Evolutionary conservation across 2,329 filamentous ascomycete genomes (phyloP), one percentile per base, ranked within the genome.

Genomic region (Allantophomopsis lycopodina): DNA sequence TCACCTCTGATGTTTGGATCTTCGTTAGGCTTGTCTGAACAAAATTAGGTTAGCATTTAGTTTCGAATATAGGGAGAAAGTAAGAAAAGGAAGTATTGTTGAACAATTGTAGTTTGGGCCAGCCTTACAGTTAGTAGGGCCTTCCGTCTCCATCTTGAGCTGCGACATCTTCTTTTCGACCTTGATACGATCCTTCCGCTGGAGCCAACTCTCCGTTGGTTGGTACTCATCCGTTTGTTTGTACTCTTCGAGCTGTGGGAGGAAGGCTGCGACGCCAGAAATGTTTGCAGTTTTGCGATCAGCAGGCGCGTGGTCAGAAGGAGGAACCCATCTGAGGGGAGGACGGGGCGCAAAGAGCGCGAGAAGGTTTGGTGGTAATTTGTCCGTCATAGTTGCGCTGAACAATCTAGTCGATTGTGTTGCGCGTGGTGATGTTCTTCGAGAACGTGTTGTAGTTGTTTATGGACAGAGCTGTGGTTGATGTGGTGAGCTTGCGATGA

Each of bases 311-410:
- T 83, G 71, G 62, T 96, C 89, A 51, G 73, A 69, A 6, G 87
- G 84, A 44, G 83, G 81, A 44, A 94, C 77, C 72, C 85, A 96
- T 61, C 87, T 83, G 57, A 96, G 67, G 43, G 89, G 83, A 51
- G 91, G 91, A 44, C 91, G 84, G 57, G 91, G 85, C 63, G 89
- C 84, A 66, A 98, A 98, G 50, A 96, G 84, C 62, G 84, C 83
- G 53, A 96, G 73, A 43, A 96, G 74, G 58, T 94, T 89, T 41
- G 83, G 85, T 42, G 91, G 89, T 15, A 98, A 81, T 64, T 93
- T 91, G 71, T 95, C 89, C 38, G 91, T 96, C 91, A 96, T 98
- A 46, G 51, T 66, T 52, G 23, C 23, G 23, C 23, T 12, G 23
- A 28, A 12, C 23, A 28, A 28, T 28, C 23, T 10, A 8, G 23